Evolutionary conservation across 139 green algal genomes (phyloP).

Genomic region (Chara braunii): DNA sequence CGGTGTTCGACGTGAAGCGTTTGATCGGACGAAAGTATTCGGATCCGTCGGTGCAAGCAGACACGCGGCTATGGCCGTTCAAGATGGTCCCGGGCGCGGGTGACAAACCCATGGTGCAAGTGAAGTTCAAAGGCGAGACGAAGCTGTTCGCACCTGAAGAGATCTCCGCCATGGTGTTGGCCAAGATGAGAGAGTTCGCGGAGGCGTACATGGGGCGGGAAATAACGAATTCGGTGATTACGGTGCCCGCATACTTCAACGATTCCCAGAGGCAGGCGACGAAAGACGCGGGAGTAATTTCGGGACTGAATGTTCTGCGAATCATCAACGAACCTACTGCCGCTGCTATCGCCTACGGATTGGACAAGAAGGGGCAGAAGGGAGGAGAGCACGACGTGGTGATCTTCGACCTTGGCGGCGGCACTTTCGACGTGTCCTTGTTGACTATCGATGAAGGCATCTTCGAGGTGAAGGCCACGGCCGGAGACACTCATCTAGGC

Average conservation of each 20-base stretch:
- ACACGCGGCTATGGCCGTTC: conserved; percentile 86
- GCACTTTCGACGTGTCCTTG: conserved; percentile 57
- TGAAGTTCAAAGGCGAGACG: conserved; percentile 86
- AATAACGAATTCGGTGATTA: conserved; percentile 69
- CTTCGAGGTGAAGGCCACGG: conserved; percentile 95
- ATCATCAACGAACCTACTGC: conserved; percentile 99
- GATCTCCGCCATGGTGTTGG: conserved; percentile 89
- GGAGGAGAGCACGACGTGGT: conserved; percentile 42
- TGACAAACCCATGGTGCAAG: conserved; percentile 87
- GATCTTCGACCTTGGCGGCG: conserved; percentile 85
- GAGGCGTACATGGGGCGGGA: conserved; percentile 42
- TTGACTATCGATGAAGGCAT: conserved; percentile 94
- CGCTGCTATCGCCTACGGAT: conserved; percentile 81
- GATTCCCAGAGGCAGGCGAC: conserved; percentile 82
- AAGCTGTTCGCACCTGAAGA: conserved; percentile 84
- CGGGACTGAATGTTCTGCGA: conserved; percentile 60
- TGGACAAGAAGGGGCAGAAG: conserved; percentile 20
- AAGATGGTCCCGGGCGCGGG: conserved; percentile 52
- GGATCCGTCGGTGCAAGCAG: conserved; percentile 72
- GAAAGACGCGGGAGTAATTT: conserved; percentile 38
- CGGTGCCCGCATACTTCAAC: conserved; percentile 93
- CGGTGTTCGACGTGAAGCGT: conserved; percentile 95
- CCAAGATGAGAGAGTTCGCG: conserved; percentile 75
- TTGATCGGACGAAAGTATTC: conserved; percentile 82
- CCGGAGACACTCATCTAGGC: conserved; percentile 94